Percentiles rank a stretch among this genome's conserved stretches.
These are phyloP conservation scores for Aspergillus nanangensis DNA, from an alignment of 495 filamentous ascomycete species.

Conservation along the genomic window DNA sequence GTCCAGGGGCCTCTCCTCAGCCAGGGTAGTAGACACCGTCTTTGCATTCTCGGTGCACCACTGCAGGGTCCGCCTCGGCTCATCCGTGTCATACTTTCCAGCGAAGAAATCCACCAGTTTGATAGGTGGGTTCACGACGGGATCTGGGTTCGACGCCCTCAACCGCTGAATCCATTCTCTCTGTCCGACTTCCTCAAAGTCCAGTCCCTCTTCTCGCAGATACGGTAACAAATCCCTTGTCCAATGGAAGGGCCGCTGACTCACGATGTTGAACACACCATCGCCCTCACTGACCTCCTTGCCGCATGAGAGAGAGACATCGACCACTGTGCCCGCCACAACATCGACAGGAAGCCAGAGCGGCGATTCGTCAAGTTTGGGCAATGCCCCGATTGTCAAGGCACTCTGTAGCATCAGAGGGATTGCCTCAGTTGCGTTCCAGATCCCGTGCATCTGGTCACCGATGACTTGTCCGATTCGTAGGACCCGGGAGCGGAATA, in stretches of 20 bases:
- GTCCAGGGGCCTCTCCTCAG: slow-evolving; percentile 6
- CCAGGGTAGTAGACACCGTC: slow-evolving; percentile 10
- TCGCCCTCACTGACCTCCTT: neutral
- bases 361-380: slow-evolving; percentile 40
- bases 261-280: slow-evolving; percentile 20
- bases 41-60: slow-evolving; percentile 17
- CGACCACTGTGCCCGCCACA: slow-evolving; percentile 11
- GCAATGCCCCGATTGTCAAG: slow-evolving; percentile 44
- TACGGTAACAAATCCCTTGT: slow-evolving; percentile 20
- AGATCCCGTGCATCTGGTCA: slow-evolving; percentile 49
- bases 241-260: slow-evolving; percentile 22
- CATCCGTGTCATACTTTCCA: slow-evolving; percentile 15
- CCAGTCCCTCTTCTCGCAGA: slow-evolving; percentile 13
- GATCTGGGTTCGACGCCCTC: slow-evolving; percentile 23
- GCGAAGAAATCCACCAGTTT: slow-evolving; percentile 44
- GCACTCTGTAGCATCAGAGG: slow-evolving; percentile 53
- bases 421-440: slow-evolving; percentile 62
- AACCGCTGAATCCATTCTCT: slow-evolving; percentile 17
- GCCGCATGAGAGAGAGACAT: slow-evolving; percentile 11
- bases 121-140: slow-evolving; percentile 33
- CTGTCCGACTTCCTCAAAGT: slow-evolving; percentile 16
- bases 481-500: slow-evolving; percentile 29
- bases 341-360: slow-evolving; percentile 19
- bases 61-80: neutral
- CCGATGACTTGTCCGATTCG: slow-evolving; percentile 58